Base-by-base conservation (phyloP, 2,329 filamentous ascomycete genomes). In the Neopestalotiopsis sp. region DNA sequence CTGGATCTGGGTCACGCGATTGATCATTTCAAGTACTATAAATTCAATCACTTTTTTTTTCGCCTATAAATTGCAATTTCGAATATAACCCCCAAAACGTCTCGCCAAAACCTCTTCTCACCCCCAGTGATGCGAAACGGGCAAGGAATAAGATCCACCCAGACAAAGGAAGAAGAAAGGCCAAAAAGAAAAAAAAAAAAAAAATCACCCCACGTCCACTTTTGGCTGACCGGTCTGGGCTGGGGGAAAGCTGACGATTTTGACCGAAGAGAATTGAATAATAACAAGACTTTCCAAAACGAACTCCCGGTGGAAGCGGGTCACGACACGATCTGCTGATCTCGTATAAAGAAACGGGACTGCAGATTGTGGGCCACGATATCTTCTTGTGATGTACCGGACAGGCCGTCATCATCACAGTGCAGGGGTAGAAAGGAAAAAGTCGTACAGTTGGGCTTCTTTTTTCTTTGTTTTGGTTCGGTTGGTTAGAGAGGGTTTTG, bases 261-360 rank as follows among this genome's bases (percentile, higher is more conserved):
- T 59, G 57, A 59, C 57, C 57, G 57, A 59, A 30, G 34, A 59
- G 1, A n/a, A 59, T 10, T 28, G 24, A 30, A 59, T 5, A 28
- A 28, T 7, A 53, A 53, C 45, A 38, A 38, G 34, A 38, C 34
- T 38, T 53, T 28, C 24, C 45, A 53, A 53, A 53, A n/a, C n/a
- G 17, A 20, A 53, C 45, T 53, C 45, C 14, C 17, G 45, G 34
- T 10, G 10, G 17, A 53, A 53, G 45, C 45, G 45, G 45, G 45
- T 9, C n/a, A 17, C 10, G 10, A 38, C n/a, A 53, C 45, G 45
- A 53, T 53, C 45, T 53, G 45, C 45, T 53, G 45, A 53, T 53
- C 45, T 53, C 45, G 45, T 53, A 53, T 53, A 53, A 53, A 53
- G 45, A 53, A 53, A 24, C 45, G 45, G 45, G 45, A 53, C 45